Base-by-base conservation (phyloP, 192 early-diverging fungal species). In the Chytriomyces sp. region DNA sequence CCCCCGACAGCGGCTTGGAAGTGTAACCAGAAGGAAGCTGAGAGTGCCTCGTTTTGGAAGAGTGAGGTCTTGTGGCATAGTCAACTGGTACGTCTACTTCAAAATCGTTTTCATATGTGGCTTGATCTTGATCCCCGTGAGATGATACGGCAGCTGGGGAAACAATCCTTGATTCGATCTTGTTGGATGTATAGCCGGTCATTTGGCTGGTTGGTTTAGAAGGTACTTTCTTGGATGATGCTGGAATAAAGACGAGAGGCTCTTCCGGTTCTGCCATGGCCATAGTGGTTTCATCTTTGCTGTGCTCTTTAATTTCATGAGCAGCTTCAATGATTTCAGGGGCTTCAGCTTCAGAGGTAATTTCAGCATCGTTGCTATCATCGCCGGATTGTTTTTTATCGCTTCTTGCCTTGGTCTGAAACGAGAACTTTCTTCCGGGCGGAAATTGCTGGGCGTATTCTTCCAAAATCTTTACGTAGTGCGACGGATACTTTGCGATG, bases 401-500 rank as follows among this genome's bases (percentile, higher is more conserved):
- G 23, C 35, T 35, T 35, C 2, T 35, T 35, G 35, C 35, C 35
- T 35, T 35, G 35, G 35, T 35, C 35, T 35, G 35, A 35, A 35
- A 35, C 35, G 35, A n/a, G 13, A 57, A 57, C 53, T 57, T 57
- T n/a, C 20, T 13, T 57, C 53, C 53, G 0, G 53, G 53, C 16
- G 53, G 53, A 57, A 57, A 57, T 57, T 73, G 53, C 61, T 78
- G 47, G 11, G 45, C 68, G 28, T 78, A 69, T 47, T 75, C 70
- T 9, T 84, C 80, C 72, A 84, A 63, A 20, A 80, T 50, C 43
- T 77, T 45, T 57, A 73, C 26, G 61, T 86, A 87, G 18, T 67
- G 57, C 43, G 76, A 44, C n/a, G 85, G 86, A 64, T 87, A 88
- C 48, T 78, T 60, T 5, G 85, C 71, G 44, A 88, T 88, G 74